Evolutionary conservation across 108 stramenopile genomes (phyloP), one percentile per base, ranked within the genome.

Genomic region (Stephanodiscus minutulus): DNA sequence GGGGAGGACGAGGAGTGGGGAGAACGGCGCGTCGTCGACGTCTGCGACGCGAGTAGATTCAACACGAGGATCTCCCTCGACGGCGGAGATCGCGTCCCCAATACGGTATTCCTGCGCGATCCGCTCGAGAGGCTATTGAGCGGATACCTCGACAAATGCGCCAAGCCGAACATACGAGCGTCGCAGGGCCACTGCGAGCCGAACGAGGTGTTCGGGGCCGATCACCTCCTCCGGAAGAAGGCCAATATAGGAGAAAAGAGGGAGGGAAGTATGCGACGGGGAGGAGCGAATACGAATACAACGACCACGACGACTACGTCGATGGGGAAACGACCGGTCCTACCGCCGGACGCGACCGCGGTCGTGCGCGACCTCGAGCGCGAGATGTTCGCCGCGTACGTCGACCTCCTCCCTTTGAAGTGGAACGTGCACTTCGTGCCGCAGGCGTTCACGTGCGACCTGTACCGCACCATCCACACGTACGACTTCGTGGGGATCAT

Each of bases 361-460:
- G 72, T 21, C 9, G 24, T 78, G n/a, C 53, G 67, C 27, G 62
- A 64, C 44, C 24, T 60, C n/a, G 61, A 83, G 7, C 71, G 68
- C 35, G 72, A 68, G 27, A 53, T 83, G 63, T 86, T 88, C 70
- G 81, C 80, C 15, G 63, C 83, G 12, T 88, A 83, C 55, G 87
- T 88, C 18, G 84, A 88, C 56, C 67, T 82, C 7, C 71, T 82
- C 6, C 88, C 88, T 3, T 54, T 88, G 52, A 81, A 85, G 37
- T 88, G 88, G 88, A 83, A 88, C 61, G 65, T 88, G 10, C 88
- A 88, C 64, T 88, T 86, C 76, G 54, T 82, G 18, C 88, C 86
- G 11, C 59, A 60, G 21, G 65, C 82, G 12, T 71, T 88, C n/a
- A 61, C 66, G 28, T 88, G 87, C 73, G 85, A 85, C 61, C 43